phyloP scores from a whole-genome alignment of 306 rosid genomes.

The Vigna reflexopilosa region DNA sequence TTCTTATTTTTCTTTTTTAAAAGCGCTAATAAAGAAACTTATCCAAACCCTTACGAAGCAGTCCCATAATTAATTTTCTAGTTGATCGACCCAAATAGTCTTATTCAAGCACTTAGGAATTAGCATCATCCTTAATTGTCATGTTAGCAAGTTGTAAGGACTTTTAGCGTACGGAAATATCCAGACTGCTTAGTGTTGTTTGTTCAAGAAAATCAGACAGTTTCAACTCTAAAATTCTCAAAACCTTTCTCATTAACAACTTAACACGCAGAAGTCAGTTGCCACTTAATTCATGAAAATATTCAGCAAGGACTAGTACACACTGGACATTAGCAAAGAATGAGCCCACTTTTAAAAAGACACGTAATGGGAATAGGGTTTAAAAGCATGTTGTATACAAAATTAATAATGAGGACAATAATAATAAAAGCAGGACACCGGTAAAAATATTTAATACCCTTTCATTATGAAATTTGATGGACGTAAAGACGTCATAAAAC shows the following conservation, averaged over 20 bases:
- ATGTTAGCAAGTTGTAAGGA: too few relatives aligned
- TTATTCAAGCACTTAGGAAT: too few relatives aligned
- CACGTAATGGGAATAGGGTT: neutral
- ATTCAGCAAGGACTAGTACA: neutral
- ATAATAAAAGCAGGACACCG: neutral
- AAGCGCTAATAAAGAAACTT: neutral
- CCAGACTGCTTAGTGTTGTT: neutral
- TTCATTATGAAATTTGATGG: constrained; percentile 69
- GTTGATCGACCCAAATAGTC: too few relatives aligned
- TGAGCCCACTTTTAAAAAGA: neutral
- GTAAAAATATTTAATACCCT: constrained; percentile 62
- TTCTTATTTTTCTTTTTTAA: too few relatives aligned
- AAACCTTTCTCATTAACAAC: neutral
- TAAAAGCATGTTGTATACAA: neutral
- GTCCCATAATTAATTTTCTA: neutral
- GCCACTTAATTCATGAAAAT: neutral
- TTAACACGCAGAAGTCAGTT: neutral
- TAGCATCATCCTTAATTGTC: too few relatives aligned
- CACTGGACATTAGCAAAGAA: neutral
- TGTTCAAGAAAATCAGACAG: neutral
- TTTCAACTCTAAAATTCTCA: neutral
- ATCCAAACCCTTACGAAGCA: neutral
- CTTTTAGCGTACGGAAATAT: neutral
- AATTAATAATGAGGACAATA: neutral
- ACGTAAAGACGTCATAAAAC: constrained; percentile 63